Evolutionary conservation across 108 stramenopile species (phyloP).

Genomic region (Bacterosira constricta): DNA sequence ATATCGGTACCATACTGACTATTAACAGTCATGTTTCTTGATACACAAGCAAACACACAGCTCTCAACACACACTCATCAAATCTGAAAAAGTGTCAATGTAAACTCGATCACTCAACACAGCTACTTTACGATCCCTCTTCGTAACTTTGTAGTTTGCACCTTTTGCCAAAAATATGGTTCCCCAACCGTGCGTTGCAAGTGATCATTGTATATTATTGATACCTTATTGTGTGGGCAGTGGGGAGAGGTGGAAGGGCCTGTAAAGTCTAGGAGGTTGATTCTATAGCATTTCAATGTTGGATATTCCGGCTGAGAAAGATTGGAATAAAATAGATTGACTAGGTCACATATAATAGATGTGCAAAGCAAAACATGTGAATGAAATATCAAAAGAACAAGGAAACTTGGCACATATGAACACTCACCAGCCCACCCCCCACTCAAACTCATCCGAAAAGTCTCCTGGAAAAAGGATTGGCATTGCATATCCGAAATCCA

Average conservation of each 20-base stretch:
- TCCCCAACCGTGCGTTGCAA: slow-evolving; percentile 92
- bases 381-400: neutral
- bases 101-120: slow-evolving; percentile 91
- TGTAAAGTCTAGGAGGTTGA: slow-evolving; percentile 96
- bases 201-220: slow-evolving; percentile 99
- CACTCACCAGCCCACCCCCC: neutral
- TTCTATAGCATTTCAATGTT: slow-evolving; percentile 97
- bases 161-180: slow-evolving; percentile 89
- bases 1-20: too few relatives aligned
- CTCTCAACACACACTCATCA: too few relatives aligned
- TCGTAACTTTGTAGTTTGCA: slow-evolving; percentile 87
- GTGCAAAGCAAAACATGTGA: too few relatives aligned
- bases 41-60: too few relatives aligned
- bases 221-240: slow-evolving; percentile 93
- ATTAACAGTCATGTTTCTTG: too few relatives aligned
- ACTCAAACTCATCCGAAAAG: slow-evolving; percentile 70
- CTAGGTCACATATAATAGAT: too few relatives aligned
- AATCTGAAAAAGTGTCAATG: slow-evolving; percentile 92
- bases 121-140: slow-evolving; percentile 95
- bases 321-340: neutral
- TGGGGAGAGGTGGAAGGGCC: slow-evolving; percentile 87
- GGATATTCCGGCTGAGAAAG: slow-evolving; percentile 83
- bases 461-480: slow-evolving; percentile 90
- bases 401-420: neutral
- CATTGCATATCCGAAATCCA: slow-evolving; percentile 96